A percentile compares a stretch with the other conserved stretches of the same genome.
These are phyloP conservation scores for Gyromitra esculenta DNA, from an alignment of 2,329 filamentous ascomycete species.

Conservation along the genomic window DNA sequence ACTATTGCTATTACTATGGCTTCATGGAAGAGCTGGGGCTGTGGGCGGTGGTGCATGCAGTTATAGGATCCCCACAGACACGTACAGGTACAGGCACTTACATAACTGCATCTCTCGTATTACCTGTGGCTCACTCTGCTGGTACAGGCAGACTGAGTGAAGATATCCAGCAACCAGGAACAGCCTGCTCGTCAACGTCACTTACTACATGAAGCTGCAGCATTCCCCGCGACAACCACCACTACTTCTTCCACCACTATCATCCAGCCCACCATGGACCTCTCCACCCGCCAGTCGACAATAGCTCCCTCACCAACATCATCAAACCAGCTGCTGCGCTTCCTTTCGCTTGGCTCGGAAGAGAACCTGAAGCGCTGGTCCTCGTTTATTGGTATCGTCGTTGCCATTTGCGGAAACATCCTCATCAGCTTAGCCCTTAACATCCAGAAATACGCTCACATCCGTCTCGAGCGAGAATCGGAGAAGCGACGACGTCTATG, in stretches of 20 bases:
- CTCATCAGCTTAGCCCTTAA: conserved; percentile 96
- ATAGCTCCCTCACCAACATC: not conserved
- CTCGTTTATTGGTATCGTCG: conserved; percentile 91
- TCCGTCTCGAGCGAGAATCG: conserved; percentile 77
- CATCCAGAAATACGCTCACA: conserved; percentile 94
- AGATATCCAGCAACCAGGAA: not conserved
- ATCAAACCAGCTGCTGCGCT: not conserved
- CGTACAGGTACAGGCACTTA: too few species aligned
- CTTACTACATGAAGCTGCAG: conserved; percentile 39
- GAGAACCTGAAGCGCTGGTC: conserved; percentile 78
- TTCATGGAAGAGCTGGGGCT: not conserved
- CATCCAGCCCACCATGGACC: conserved; percentile 20
- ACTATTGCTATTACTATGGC: not conserved
- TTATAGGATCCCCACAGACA: too few species aligned
- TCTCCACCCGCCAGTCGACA: not conserved
- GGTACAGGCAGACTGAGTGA: too few species aligned
- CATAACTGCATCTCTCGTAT: too few species aligned
- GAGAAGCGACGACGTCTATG: conserved; percentile 61
- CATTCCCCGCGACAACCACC: conserved; percentile 18
- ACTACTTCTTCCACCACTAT: conserved; percentile 4
- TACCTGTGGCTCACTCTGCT: not conserved
- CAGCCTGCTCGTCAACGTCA: not conserved
- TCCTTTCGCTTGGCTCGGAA: conserved; percentile 59
- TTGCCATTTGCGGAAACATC: conserved; percentile 90
- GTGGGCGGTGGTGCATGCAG: too few species aligned